These are phyloP conservation scores for Ganoderma meredithae DNA, from an alignment of 1,284 basidiomycete species.

Conservation along the genomic window DNA sequence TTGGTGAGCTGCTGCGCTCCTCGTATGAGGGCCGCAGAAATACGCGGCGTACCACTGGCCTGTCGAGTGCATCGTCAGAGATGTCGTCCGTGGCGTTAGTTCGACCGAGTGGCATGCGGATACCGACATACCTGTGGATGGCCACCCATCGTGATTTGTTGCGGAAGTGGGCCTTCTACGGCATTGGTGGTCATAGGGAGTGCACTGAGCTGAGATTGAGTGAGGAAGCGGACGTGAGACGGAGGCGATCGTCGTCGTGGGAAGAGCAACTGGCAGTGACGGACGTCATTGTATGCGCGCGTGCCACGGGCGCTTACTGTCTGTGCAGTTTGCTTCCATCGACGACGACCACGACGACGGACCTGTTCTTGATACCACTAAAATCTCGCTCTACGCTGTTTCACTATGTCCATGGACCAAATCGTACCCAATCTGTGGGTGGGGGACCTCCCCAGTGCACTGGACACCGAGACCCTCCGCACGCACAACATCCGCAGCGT, in stretches of 20 bases:
- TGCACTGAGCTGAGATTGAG: background rate
- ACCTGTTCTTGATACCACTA: background rate
- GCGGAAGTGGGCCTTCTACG: background rate
- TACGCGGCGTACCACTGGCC: background rate
- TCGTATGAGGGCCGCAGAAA: slow-evolving; percentile 23
- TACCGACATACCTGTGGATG: background rate
- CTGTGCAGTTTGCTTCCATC: background rate
- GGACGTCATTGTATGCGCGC: background rate
- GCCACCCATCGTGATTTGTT: background rate
- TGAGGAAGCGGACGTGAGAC: background rate
- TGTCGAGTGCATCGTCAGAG: slow-evolving; percentile 1
- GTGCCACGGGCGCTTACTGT: background rate
- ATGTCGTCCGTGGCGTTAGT: background rate
- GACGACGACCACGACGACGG: background rate
- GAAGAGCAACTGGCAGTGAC: background rate
- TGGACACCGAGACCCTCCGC: slow-evolving; percentile 59
- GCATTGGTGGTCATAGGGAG: background rate
- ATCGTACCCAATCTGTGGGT: slow-evolving; percentile 37
- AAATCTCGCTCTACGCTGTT: too few relatives aligned
- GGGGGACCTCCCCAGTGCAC: slow-evolving; percentile 36
- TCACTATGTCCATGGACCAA: slow-evolving; percentile 36
- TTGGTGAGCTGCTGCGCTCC: slow-evolving; percentile 17
- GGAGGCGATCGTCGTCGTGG: background rate
- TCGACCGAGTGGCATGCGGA: background rate
- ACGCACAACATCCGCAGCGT: slow-evolving; percentile 73